phyloP scores from a whole-genome alignment of 805 yeast genomes.

The Starmerella geochares region DNA sequence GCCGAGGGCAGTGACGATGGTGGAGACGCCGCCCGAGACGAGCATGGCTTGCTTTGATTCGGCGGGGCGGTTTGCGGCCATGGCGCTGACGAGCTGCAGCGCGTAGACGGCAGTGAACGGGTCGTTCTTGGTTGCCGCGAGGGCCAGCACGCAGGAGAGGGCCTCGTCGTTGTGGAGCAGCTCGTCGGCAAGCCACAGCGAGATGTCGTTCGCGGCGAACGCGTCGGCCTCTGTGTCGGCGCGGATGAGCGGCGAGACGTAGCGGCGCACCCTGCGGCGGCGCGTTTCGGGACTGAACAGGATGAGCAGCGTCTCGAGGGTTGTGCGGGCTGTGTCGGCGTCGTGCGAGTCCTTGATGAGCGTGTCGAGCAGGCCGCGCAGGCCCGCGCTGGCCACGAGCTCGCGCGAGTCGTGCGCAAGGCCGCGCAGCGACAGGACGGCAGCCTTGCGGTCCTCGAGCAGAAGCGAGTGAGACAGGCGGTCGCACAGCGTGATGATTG shows the following conservation, averaged over 20 bases:
- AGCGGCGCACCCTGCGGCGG: conserved; percentile 22
- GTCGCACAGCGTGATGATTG: conserved; percentile 82
- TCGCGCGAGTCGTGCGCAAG: conserved; percentile 84
- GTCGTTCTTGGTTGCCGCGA: conserved; percentile 42
- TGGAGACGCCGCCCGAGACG: conserved; percentile 70
- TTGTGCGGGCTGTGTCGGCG: conserved; percentile 60
- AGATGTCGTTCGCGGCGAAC: conserved; percentile 59
- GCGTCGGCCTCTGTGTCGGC: conserved; percentile 44
- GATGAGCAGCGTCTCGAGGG: conserved; percentile 74
- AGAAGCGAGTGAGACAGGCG: conserved; percentile 71
- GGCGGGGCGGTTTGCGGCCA: conserved; percentile 63
- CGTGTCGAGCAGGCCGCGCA: conserved; percentile 60
- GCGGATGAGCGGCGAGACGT: conserved; percentile 33
- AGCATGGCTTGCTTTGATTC: conserved; percentile 66
- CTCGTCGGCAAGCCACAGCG: conserved; percentile 92
- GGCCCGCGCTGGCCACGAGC: conserved; percentile 76
- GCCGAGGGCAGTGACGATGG: conserved; percentile 52
- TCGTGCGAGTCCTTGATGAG: conserved; percentile 61
- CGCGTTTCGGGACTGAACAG: conserved; percentile 53
- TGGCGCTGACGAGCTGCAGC: conserved; percentile 72
- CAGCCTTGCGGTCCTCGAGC: conserved; percentile 80
- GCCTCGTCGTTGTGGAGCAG: conserved; percentile 52
- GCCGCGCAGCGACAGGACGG: conserved; percentile 78
- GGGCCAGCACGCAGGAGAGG: conserved; percentile 41
- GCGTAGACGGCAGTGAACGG: conserved; percentile 74